Evolutionary conservation across 164 flowering plant species (phyloP), one percentile per base, ranked within the genome.

Genomic region (Houttuynia cordata): DNA sequence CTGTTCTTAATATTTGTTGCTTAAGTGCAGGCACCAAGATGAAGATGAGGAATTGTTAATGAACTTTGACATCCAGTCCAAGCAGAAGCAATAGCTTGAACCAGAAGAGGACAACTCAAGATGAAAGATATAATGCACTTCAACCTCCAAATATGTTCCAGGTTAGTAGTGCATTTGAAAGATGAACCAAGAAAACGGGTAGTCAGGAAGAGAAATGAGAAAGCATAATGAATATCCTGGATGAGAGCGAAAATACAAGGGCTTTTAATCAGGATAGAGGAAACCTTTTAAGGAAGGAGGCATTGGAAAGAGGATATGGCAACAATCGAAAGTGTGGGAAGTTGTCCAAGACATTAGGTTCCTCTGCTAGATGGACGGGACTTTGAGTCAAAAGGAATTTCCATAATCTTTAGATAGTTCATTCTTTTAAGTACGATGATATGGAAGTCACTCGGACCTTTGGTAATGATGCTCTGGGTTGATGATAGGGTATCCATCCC

Each of bases 401-500:
- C 6, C 6, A 30, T 30, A 30, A 30, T 30, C 6, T 30, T 30
- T 30, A 30, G n/a, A 30, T 30, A 20, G 21, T 54, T 8, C 22
- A 56, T 51, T 40, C 30, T 20, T 21, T 70, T 66, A 14, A 39
- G 51, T 60, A 92, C 96, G 93, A 89, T 78, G 96, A 93, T 73
- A 78, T 74, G 37, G 98, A 86, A 62, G 97, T 85, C 67, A 71
- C 61, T 45, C 81, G 86, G 74, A 89, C 78, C 21, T 2, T 80
- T 57, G 94, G 90, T 68, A 97, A 93, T 74, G 97, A 92, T 75
- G 84, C 86, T n/a, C 64, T 89, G 89, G 70, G 89, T 92, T 37
- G 97, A 92, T 78, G 98, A 92, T 63, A 87, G 49, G 96, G 96
- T 55, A 76, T 92, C 42, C 94, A 87, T 56, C 97, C 97, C 59